Conservation (phyloP, 2,329 filamentous ascomycete species). For the Pyricularia grisea region DNA sequence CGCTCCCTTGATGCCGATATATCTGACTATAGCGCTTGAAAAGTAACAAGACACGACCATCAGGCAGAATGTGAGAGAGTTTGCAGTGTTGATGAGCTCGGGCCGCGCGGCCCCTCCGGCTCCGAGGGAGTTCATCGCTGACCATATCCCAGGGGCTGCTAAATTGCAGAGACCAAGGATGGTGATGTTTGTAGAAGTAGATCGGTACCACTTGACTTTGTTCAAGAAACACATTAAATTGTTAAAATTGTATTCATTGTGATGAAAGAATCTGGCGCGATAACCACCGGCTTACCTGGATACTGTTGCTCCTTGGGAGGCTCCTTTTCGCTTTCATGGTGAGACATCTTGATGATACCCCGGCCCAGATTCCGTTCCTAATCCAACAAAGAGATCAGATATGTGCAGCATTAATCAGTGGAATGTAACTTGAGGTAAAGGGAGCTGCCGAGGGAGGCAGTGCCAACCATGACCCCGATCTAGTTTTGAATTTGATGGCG, state of each 20-base stretch:
- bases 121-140: not conserved
- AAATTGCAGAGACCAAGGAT: not conserved
- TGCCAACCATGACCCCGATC: too few relatives aligned
- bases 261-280: too few relatives aligned
- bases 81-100: conserved; percentile 60
- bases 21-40: conserved; percentile 30
- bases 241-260: not conserved
- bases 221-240: not conserved
- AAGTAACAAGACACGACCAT: conserved; percentile 59
- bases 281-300: not conserved
- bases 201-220: not conserved
- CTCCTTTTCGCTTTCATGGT: not conserved
- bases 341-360: not conserved
- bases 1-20: not conserved
- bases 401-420: too few relatives aligned
- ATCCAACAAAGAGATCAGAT: too few relatives aligned
- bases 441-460: too few relatives aligned
- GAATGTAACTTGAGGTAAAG: too few relatives aligned
- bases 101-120: conserved; percentile 23
- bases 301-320: not conserved
- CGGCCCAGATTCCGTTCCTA: too few relatives aligned
- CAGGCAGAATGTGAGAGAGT: conserved; percentile 57
- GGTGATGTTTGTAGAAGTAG: not conserved
- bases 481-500: too few relatives aligned
- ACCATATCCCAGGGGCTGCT: not conserved